Conservation (phyloP, 2,329 filamentous ascomycete genomes). For the Chaetomium globosum region DNA sequence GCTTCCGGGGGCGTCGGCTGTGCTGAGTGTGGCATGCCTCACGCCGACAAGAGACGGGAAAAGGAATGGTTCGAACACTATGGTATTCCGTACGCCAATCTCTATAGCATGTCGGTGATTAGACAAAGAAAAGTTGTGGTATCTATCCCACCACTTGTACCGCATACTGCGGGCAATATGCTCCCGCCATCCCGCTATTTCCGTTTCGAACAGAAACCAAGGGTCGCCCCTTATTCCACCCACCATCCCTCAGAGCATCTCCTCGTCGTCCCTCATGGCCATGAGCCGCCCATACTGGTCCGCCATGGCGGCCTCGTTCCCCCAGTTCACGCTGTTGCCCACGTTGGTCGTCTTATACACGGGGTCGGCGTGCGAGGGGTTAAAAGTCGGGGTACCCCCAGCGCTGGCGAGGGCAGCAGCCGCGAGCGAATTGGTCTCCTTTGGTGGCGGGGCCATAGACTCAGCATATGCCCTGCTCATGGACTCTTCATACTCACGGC, state of each 20-base stretch:
- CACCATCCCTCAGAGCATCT: conserved; percentile 31
- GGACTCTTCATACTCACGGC: conserved; percentile 63
- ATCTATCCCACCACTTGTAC: not conserved
- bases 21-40: not conserved
- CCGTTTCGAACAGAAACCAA: not conserved
- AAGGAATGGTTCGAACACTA: not conserved
- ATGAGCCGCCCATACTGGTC: conserved; percentile 66
- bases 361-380: conserved; percentile 57
- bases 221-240: not conserved
- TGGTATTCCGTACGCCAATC: not conserved
- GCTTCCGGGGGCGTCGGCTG: not conserved
- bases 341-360: conserved; percentile 57
- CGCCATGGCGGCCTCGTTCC: conserved; percentile 58
- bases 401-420: conserved; percentile 32
- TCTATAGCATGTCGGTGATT: not conserved
- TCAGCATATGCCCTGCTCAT: conserved; percentile 40
- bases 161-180: not conserved
- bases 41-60: not conserved
- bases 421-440: conserved; percentile 39
- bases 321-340: conserved; percentile 45
- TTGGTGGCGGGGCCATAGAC: conserved; percentile 37
- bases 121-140: not conserved
- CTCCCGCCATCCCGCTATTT: not conserved
- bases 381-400: conserved; percentile 32
- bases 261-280: conserved; percentile 35